These are phyloP conservation scores for Colletotrichum sp. DNA, from an alignment of 2,329 filamentous ascomycete species.

Conservation along the genomic window DNA sequence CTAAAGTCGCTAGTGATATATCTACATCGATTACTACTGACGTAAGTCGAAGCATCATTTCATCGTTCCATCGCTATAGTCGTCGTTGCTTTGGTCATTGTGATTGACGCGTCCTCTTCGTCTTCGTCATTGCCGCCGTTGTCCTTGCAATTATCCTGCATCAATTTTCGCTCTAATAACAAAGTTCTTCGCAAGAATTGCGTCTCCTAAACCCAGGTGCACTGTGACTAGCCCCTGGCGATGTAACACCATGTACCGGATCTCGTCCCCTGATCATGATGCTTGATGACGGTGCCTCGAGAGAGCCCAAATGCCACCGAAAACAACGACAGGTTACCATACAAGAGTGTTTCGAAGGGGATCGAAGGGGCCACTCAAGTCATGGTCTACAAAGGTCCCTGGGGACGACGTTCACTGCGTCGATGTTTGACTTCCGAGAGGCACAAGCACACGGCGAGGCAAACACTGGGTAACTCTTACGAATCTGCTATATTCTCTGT, in stretches of 20 bases:
- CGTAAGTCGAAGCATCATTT: neutral
- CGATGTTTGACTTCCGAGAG: neutral
- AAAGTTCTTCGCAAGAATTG: neutral
- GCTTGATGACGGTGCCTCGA: neutral
- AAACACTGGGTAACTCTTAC: neutral
- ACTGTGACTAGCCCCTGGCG: neutral
- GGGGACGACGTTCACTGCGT: neutral
- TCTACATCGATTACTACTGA: neutral
- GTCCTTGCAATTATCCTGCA: neutral
- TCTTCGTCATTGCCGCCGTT: neutral
- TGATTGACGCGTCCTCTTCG: neutral
- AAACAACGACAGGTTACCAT: neutral
- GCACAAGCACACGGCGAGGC: neutral
- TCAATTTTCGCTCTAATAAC: neutral
- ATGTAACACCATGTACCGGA: neutral
- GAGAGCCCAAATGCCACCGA: neutral
- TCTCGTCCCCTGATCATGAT: neutral
- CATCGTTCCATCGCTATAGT: neutral
- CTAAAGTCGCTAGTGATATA: neutral
- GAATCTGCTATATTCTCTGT: neutral
- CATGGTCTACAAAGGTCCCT: neutral
- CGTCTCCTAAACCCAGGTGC: neutral
- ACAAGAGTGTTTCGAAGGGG: neutral
- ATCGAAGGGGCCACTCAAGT: neutral
- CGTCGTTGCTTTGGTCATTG: neutral